These are phyloP conservation scores for Penicillium sp. DNA, from an alignment of 2,329 filamentous ascomycete species.

Conservation along the genomic window DNA sequence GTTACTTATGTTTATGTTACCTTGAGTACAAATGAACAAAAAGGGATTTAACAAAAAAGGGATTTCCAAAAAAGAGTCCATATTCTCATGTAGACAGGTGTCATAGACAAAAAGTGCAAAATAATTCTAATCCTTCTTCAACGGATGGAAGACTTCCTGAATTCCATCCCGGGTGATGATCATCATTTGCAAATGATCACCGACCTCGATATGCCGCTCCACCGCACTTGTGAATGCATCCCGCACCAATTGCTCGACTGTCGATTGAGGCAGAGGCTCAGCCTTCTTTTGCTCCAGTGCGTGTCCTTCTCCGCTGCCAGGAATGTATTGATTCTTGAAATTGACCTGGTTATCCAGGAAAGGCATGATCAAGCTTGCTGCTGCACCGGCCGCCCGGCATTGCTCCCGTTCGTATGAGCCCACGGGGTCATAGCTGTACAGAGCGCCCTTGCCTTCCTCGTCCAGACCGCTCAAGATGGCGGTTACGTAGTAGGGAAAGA, in stretches of 20 bases:
- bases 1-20: constrained; percentile 12
- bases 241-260: constrained; percentile 85
- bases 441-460: constrained; percentile 87
- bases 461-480: constrained; percentile 93
- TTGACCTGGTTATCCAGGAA: constrained; percentile 99
- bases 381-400: constrained; percentile 89
- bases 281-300: constrained; percentile 62
- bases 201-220: constrained; percentile 98
- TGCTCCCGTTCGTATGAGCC: constrained; percentile 97
- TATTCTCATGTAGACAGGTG: constrained; percentile 14
- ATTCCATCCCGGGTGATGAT: constrained; percentile 86
- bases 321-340: constrained; percentile 97
- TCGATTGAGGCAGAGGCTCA: constrained; percentile 67
- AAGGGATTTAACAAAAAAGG: background rate
- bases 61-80: background rate
- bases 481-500: constrained; percentile 98
- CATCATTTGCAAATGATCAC: constrained; percentile 93
- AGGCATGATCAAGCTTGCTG: constrained; percentile 94
- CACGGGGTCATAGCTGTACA: constrained; percentile 97
- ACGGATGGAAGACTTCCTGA: constrained; percentile 75
- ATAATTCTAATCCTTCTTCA: constrained; percentile 80
- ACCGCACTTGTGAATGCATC: constrained; percentile 98
- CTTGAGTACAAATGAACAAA: background rate
- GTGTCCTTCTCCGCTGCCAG: constrained; percentile 80
- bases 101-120: constrained; percentile 13